phyloP scores from a whole-genome alignment of 1,139 yeast genomes.

The Scheffersomyces stambukii region DNA sequence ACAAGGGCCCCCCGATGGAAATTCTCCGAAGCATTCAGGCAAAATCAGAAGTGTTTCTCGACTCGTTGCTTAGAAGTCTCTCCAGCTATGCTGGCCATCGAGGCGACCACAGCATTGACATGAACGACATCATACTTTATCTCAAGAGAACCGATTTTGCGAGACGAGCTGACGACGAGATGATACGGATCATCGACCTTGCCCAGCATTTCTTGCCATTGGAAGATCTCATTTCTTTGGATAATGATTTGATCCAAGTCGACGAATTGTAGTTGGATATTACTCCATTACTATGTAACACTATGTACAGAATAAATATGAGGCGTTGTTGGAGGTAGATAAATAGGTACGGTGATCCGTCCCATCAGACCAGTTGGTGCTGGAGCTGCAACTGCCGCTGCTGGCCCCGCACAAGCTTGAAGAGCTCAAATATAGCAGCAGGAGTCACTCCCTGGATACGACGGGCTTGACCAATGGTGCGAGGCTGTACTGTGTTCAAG shows the following conservation, averaged over 20 bases:
- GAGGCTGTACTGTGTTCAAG: slow-evolving; percentile 74
- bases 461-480: slow-evolving; percentile 91
- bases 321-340: too few relatives aligned
- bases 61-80: slow-evolving; percentile 30
- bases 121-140: slow-evolving; percentile 33
- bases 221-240: slow-evolving; percentile 31
- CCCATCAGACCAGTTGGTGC: too few relatives aligned
- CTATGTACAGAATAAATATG: background rate
- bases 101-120: slow-evolving; percentile 20
- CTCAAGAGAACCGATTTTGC: slow-evolving; percentile 30
- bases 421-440: slow-evolving; percentile 69
- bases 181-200: slow-evolving; percentile 24
- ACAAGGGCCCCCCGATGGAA: too few relatives aligned
- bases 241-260: slow-evolving; percentile 22
- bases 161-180: slow-evolving; percentile 15
- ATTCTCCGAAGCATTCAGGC: slow-evolving; percentile 12
- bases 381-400: slow-evolving; percentile 16
- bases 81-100: slow-evolving; percentile 34
- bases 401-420: slow-evolving; percentile 36
- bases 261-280: background rate
- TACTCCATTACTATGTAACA: background rate
- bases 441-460: slow-evolving; percentile 95
- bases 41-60: slow-evolving; percentile 28
- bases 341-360: background rate
- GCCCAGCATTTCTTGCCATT: slow-evolving; percentile 37